Evolutionary conservation across 75 land plant genomes (phyloP), one percentile per base, ranked within the genome.

Genomic region (Cryptomeria japonica): DNA sequence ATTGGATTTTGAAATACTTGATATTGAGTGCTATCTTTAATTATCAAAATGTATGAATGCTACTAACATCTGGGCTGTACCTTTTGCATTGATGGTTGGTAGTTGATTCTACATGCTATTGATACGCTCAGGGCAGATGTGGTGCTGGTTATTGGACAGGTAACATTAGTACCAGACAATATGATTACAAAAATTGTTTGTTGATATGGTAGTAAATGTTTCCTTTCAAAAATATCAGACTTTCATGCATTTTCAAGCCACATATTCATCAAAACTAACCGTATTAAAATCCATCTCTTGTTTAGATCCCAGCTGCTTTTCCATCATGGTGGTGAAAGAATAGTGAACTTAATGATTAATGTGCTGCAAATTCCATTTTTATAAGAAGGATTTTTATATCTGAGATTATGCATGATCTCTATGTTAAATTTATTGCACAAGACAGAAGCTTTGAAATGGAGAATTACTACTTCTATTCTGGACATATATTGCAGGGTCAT

Each of bases 141-240:
- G 55, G 92, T 98, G 56, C 88, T 98, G 87, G 99, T 98, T 75
- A 87, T 96, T 87, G 99, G 99, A 61, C 99, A 98, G 99, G 99
- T 97, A 93, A 80, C 2, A 44, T 80, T 25, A 9, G n/a, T 11
- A 5, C 84, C 46, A 46, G 42, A 82, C 15, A 12, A 44, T 82
- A 3, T 22, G 6, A 46, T 82, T n/a, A n/a, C 15, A 82, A 82
- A 51, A 7, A 12, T 46, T 82, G 37, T 75, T 75, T 75, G 37
- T 75, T 75, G 77, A 75, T 12, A 75, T 75, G 2, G 13, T 34
- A 75, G 9, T 75, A 34, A 75, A 75, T 75, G 3, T 34, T 3
- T 14, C 38, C 11, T n/a, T 46, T 46, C 46, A 0, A 12, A 14
- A 82, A 46, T 7, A 46, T 82, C 41, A 82, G 22, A 28, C 14